phyloP scores from a whole-genome alignment of 2,329 filamentous ascomycete species.

The Penicillium italicum region DNA sequence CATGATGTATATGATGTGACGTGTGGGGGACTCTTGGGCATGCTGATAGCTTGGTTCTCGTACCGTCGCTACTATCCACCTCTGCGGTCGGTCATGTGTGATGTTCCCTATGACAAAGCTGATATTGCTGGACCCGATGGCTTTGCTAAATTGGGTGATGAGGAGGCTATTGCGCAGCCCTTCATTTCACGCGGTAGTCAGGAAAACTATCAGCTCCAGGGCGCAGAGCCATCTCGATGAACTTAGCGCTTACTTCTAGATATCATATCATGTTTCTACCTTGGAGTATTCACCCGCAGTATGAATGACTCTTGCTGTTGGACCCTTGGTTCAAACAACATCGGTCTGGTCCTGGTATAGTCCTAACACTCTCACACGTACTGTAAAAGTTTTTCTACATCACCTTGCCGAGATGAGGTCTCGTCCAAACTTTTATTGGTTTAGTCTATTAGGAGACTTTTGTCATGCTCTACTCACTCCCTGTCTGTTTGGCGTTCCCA shows the following conservation, averaged over 20 bases:
- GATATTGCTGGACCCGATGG: constrained; percentile 24
- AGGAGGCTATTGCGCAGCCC: constrained; percentile 24
- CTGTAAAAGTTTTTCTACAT: neutral
- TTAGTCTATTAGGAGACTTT: neutral
- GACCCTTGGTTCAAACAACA: neutral
- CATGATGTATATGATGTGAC: constrained; percentile 64
- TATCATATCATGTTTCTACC: neutral
- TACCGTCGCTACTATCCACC: constrained; percentile 60
- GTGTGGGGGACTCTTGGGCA: constrained; percentile 53
- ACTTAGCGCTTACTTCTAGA: neutral
- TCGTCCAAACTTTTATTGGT: neutral
- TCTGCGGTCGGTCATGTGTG: constrained; percentile 50
- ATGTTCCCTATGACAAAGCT: constrained; percentile 47
- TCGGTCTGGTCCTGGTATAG: neutral
- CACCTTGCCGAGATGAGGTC: neutral
- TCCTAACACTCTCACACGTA: neutral
- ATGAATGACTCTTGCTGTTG: neutral
- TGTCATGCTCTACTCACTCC: neutral
- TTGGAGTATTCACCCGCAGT: neutral
- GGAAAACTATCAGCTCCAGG: constrained; percentile 27
- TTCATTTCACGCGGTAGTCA: constrained; percentile 14
- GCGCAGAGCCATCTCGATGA: constrained; percentile 12
- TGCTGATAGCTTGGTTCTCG: constrained; percentile 54
- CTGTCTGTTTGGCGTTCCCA: neutral
- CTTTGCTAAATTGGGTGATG: constrained; percentile 35